Percentiles rank a stretch among this genome's conserved stretches.
Evolutionary conservation across 2,329 filamentous ascomycete genomes (phyloP).

Genomic region (Allantophomopsis lycopodina): DNA sequence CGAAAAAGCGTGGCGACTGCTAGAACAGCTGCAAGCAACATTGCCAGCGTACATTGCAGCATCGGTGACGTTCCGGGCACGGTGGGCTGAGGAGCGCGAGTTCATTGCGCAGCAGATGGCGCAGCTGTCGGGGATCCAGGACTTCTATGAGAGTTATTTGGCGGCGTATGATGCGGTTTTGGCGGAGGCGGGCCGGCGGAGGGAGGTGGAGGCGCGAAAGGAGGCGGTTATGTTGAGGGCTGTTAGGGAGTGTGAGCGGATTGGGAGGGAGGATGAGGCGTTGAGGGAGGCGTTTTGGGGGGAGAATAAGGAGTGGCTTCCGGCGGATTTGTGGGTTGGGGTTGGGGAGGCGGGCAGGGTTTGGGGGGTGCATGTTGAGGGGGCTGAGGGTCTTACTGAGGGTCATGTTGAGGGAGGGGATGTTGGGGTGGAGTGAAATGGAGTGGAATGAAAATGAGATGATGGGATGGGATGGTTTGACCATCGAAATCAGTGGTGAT

Average conservation of each 20-base stretch:
- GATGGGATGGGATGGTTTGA: too few species aligned
- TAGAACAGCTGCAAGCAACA: slow-evolving; percentile 54
- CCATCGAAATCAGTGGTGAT: too few species aligned
- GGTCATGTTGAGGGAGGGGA: too few species aligned
- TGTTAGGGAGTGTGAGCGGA: slow-evolving; percentile 58
- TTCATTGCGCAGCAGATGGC: slow-evolving; percentile 54
- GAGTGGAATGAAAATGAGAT: background rate
- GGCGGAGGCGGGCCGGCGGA: slow-evolving; percentile 68
- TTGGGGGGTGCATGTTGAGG: too few species aligned
- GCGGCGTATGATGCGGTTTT: slow-evolving; percentile 74
- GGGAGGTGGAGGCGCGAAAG: slow-evolving; percentile 59
- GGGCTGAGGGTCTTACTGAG: too few species aligned
- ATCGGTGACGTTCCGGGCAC: slow-evolving; percentile 45
- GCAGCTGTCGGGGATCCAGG: slow-evolving; percentile 63
- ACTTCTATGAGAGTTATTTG: slow-evolving; percentile 81
- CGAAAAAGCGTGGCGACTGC: slow-evolving; percentile 29
- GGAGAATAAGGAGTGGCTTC: slow-evolving; percentile 76
- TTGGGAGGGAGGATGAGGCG: slow-evolving; percentile 58
- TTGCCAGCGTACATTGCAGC: slow-evolving; percentile 52
- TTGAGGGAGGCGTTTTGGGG: slow-evolving; percentile 67
- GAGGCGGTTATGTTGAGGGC: slow-evolving; percentile 65
- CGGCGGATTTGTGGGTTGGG: slow-evolving; percentile 76
- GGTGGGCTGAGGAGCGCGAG: slow-evolving; percentile 65
- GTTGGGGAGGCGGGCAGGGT: too few species aligned
- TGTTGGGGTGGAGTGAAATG: too few species aligned